Percentiles rank a stretch among this genome's conserved stretches.
Evolutionary conservation across 2,329 filamentous ascomycete genomes (phyloP).

Genomic region (Colletotrichum sp.): DNA sequence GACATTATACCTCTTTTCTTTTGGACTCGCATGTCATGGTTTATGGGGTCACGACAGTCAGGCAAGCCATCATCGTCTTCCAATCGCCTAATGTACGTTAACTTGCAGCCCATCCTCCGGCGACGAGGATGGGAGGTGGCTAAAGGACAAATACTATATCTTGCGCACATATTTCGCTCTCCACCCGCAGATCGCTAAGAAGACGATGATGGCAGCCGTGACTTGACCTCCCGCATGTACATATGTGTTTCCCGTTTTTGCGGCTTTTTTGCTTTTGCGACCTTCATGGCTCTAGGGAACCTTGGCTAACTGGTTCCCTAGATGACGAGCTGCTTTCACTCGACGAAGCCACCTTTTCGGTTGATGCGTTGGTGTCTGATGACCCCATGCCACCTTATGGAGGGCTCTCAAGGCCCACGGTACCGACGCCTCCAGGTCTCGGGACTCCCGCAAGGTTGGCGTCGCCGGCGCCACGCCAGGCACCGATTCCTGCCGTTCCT

Average conservation of each 20-base stretch:
- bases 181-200: constrained; percentile 40
- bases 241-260: constrained; percentile 33
- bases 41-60: constrained; percentile 50
- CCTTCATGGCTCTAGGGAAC: constrained; percentile 16
- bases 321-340: constrained; percentile 68
- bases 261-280: constrained; percentile 14
- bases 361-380: constrained; percentile 74
- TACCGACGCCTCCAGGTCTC: constrained; percentile 43
- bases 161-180: constrained; percentile 37
- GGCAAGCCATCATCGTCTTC: constrained; percentile 77
- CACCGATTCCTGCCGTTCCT: constrained; percentile 20
- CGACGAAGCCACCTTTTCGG: constrained; percentile 66
- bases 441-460: constrained; percentile 43
- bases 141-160: constrained; percentile 54
- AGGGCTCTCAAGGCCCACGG: background rate
- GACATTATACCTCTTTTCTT: constrained; percentile 23
- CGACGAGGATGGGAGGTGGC: constrained; percentile 34
- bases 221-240: constrained; percentile 53
- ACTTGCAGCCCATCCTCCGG: constrained; percentile 43
- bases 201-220: constrained; percentile 68
- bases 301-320: constrained; percentile 52
- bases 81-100: constrained; percentile 70
- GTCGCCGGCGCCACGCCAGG: constrained; percentile 28
- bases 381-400: constrained; percentile 33
- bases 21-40: constrained; percentile 35